Conservation (phyloP, 352 stramenopile genomes). For the Halophytophthora polymorphica region DNA sequence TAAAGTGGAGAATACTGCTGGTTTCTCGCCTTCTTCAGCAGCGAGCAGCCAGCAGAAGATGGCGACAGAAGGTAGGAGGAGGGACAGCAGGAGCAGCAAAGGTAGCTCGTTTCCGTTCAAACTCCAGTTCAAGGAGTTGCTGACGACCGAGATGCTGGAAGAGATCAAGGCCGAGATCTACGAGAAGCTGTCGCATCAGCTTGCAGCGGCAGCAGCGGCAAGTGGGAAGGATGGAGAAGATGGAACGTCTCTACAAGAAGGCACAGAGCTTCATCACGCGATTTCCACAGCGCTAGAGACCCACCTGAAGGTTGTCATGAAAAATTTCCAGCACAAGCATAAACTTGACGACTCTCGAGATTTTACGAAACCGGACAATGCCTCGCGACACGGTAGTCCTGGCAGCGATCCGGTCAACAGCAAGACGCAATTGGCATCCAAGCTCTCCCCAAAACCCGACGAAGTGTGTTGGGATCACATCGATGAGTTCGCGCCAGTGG, state of each 20-base stretch:
- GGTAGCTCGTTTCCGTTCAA: constrained; percentile 14
- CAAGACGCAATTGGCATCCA: neutral
- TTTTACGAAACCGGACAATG: no score
- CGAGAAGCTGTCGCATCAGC: constrained; percentile 43
- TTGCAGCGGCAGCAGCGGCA: constrained; percentile 11
- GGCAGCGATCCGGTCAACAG: constrained; percentile 1
- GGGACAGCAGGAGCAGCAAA: constrained; percentile 1
- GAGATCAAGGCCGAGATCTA: constrained; percentile 65
- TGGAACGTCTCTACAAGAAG: constrained; percentile 7
- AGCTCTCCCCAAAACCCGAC: constrained; percentile 9
- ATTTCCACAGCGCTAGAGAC: constrained; percentile 49
- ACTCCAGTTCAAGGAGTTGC: constrained; percentile 49
- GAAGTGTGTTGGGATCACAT: constrained; percentile 44
- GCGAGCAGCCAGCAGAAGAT: constrained; percentile 1
- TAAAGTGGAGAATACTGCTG: constrained; percentile 4
- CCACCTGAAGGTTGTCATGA: constrained; percentile 39
- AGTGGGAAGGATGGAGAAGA: constrained; percentile 3
- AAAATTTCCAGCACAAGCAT: constrained; percentile 23
- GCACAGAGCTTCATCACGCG: constrained; percentile 39
- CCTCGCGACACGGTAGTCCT: neutral
- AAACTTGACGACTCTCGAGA: neutral
- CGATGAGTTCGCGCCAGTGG: constrained; percentile 44
- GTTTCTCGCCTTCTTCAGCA: neutral
- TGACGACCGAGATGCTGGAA: constrained; percentile 48
- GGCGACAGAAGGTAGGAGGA: constrained; percentile 2